Evolutionary conservation across 305 asterid species (phyloP).

Genomic region (Solanum hybrid): DNA sequence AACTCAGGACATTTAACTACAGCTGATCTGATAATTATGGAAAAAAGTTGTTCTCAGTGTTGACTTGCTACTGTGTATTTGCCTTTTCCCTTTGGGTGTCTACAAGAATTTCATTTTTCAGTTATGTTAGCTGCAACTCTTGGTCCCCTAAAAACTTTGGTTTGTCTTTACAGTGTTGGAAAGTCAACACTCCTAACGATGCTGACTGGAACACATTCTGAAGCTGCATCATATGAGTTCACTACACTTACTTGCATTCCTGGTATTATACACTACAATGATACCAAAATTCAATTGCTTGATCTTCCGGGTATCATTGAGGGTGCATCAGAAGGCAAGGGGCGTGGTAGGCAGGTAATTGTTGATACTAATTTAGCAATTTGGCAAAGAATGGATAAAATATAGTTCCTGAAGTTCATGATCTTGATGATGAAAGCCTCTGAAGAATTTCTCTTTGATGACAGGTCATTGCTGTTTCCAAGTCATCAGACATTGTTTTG

Average conservation of each 20-base stretch:
- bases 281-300: slow-evolving; percentile 87
- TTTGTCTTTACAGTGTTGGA: slow-evolving; percentile 45
- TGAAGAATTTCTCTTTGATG: neutral
- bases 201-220: slow-evolving; percentile 95
- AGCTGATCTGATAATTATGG: neutral
- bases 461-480: slow-evolving; percentile 95
- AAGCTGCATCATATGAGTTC: slow-evolving; percentile 92
- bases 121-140: neutral
- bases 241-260: slow-evolving; percentile 97
- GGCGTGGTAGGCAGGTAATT: slow-evolving; percentile 94
- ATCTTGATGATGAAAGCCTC: neutral
- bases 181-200: slow-evolving; percentile 82
- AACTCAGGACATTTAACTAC: neutral
- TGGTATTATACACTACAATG: slow-evolving; percentile 88
- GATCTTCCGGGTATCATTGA: slow-evolving; percentile 98
- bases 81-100: neutral
- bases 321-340: slow-evolving; percentile 98
- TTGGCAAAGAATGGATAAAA: neutral
- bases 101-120: neutral
- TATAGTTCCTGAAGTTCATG: neutral
- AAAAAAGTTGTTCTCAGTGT: neutral
- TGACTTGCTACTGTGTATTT: neutral
- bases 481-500: slow-evolving; percentile 87
- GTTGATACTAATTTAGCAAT: neutral
- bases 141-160: neutral